These are phyloP conservation scores for Vairimorpha apis DNA, from an alignment of 371 early-diverging fungal species.

Conservation along the genomic window DNA sequence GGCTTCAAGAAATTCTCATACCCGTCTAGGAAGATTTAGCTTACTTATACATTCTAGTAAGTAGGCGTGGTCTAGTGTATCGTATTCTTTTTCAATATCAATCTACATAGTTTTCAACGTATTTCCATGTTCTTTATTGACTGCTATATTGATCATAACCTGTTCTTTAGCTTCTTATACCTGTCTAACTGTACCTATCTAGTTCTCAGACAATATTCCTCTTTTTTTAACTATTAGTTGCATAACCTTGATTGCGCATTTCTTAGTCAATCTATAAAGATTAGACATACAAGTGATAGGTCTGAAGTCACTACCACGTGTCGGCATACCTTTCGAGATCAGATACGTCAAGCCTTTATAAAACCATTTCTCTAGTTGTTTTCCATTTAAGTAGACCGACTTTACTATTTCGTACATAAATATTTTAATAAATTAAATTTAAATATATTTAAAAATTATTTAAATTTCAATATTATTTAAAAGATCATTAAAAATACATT, in stretches of 20 bases:
- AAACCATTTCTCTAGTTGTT: conserved; percentile 16
- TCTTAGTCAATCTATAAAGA: conserved; percentile 2
- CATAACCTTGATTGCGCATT: background rate
- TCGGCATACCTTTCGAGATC: conserved; percentile 24
- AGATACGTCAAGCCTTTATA: conserved; percentile 29
- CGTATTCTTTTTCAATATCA: background rate
- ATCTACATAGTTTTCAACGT: conserved; percentile 4
- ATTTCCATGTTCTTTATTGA: background rate
- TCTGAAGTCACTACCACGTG: conserved; percentile 10
- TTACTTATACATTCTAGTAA: background rate
- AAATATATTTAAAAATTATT: no score
- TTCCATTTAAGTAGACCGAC: no score
- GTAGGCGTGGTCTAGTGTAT: background rate
- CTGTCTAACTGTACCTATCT: conserved; percentile 27
- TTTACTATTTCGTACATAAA: no score
- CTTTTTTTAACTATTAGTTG: conserved; percentile 9
- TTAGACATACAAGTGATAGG: conserved; percentile 37
- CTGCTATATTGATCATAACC: background rate
- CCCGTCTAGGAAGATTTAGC: background rate
- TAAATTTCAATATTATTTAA: no score
- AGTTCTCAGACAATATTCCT: conserved; percentile 23
- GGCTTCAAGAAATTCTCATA: background rate
- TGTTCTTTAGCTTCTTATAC: conserved; percentile 34
- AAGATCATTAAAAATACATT: no score
- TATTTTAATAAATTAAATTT: no score